Conservation (phyloP, 1,284 basidiomycete genomes). For the Puccinia coronata region DNA sequence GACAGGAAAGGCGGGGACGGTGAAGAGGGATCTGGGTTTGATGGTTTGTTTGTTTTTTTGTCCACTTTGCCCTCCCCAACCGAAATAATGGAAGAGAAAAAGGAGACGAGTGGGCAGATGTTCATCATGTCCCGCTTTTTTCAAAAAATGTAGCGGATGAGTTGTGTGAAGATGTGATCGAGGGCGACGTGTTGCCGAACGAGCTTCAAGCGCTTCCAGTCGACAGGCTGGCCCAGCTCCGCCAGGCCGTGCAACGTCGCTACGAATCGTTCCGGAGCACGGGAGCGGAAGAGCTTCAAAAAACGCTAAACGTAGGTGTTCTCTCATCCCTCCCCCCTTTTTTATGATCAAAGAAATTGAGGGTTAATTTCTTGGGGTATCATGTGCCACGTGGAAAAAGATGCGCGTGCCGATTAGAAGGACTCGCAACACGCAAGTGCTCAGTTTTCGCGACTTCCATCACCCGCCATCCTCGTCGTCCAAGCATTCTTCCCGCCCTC, state of each 20-base stretch:
- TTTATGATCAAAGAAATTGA: too few species aligned
- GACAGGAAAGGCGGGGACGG: neutral
- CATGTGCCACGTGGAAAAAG: too few species aligned
- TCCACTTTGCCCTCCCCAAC: too few species aligned
- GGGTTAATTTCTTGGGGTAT: neutral
- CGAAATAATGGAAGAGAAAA: neutral
- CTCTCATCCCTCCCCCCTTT: neutral
- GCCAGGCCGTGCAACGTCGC: neutral
- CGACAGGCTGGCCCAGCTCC: neutral
- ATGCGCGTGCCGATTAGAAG: conserved; percentile 10
- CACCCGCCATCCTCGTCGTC: too few species aligned
- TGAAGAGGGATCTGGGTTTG: conserved; percentile 22
- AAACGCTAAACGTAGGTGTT: conserved; percentile 16
- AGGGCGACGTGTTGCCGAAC: neutral
- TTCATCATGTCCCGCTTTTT: neutral
- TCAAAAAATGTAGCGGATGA: conserved; percentile 19
- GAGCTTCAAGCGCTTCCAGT: neutral
- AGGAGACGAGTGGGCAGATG: too few species aligned
- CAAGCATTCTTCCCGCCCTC: neutral
- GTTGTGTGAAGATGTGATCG: conserved; percentile 23
- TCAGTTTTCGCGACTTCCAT: conserved; percentile 31
- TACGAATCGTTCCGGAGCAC: conserved; percentile 19
- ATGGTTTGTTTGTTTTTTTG: conserved; percentile 22
- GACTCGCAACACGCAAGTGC: neutral
- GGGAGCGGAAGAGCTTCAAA: conserved; percentile 17